phyloP scores from a whole-genome alignment of 2,329 filamentous ascomycete genomes.

The Penicillium brevicompactum region DNA sequence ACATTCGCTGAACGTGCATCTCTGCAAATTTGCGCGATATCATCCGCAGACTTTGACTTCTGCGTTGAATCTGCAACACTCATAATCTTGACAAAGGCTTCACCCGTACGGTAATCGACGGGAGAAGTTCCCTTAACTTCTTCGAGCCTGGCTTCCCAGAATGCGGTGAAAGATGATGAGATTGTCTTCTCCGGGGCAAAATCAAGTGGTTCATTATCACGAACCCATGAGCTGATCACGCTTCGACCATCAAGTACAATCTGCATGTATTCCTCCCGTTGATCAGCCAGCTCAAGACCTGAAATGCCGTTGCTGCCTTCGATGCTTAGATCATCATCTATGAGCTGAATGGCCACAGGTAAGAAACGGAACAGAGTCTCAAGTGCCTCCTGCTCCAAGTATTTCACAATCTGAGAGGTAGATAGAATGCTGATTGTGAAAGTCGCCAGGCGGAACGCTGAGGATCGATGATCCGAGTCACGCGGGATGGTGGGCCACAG shows the following conservation, averaged over 20 bases:
- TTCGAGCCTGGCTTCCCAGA: conserved; percentile 41
- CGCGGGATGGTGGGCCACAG: conserved; percentile 46
- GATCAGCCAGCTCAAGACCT: conserved; percentile 48
- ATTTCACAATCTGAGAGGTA: conserved; percentile 37
- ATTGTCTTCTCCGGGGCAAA: conserved; percentile 20
- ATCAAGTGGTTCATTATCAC: conserved; percentile 22
- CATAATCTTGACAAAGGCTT: conserved; percentile 44
- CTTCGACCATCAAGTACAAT: conserved; percentile 55
- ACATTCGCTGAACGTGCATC: conserved; percentile 43
- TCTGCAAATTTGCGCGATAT: conserved; percentile 37
- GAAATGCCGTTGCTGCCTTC: conserved; percentile 58
- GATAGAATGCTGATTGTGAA: conserved; percentile 66
- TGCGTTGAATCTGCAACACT: conserved; percentile 32
- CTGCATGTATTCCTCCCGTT: conserved; percentile 56
- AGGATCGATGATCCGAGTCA: conserved; percentile 70
- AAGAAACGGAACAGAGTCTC: conserved; percentile 53
- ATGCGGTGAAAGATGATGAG: conserved; percentile 26
- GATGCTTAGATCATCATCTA: conserved; percentile 63
- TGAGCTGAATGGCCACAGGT: conserved; percentile 57
- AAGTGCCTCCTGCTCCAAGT: conserved; percentile 34
- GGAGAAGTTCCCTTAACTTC: conserved; percentile 33
- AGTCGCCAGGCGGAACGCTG: conserved; percentile 73
- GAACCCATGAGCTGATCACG: conserved; percentile 49
- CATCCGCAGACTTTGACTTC: conserved; percentile 31
- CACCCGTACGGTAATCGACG: conserved; percentile 41